These are phyloP conservation scores for Nemania abortiva DNA, from an alignment of 2,329 filamentous ascomycete species.

Conservation along the genomic window DNA sequence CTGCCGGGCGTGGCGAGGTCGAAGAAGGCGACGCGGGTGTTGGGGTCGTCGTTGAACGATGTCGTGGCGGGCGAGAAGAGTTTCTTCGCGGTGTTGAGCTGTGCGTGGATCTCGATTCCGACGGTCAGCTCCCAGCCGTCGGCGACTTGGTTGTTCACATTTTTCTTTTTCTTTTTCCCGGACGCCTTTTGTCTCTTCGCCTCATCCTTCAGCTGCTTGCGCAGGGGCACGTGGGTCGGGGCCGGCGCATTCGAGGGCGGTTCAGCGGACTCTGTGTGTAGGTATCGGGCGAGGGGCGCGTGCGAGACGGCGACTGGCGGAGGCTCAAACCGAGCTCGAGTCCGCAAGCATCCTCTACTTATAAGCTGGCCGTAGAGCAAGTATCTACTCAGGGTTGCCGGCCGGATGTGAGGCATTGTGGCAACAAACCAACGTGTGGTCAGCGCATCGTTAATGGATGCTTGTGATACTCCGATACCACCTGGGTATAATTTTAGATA, in stretches of 20 bases:
- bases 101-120: constrained; percentile 96
- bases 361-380: constrained; percentile 61
- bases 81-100: constrained; percentile 89
- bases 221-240: constrained; percentile 63
- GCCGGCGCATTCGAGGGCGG: constrained; percentile 41
- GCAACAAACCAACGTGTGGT: not conserved
- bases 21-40: constrained; percentile 89
- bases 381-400: constrained; percentile 61
- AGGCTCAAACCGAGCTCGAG: constrained; percentile 24
- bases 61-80: constrained; percentile 84
- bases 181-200: constrained; percentile 63
- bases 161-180: constrained; percentile 60
- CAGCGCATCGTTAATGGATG: not conserved
- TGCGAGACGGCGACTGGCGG: constrained; percentile 19
- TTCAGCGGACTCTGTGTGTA: constrained; percentile 51
- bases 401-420: constrained; percentile 60
- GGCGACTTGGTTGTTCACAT: constrained; percentile 63
- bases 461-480: not conserved
- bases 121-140: constrained; percentile 92
- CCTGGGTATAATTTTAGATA: too few relatives aligned
- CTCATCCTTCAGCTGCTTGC: constrained; percentile 79
- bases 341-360: constrained; percentile 57
- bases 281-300: constrained; percentile 38
- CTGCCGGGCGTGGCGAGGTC: constrained; percentile 90
- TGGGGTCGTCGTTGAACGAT: constrained; percentile 76